These are phyloP conservation scores for Pestalotiopsis sp. DNA, from an alignment of 2,329 filamentous ascomycete species.

Conservation along the genomic window DNA sequence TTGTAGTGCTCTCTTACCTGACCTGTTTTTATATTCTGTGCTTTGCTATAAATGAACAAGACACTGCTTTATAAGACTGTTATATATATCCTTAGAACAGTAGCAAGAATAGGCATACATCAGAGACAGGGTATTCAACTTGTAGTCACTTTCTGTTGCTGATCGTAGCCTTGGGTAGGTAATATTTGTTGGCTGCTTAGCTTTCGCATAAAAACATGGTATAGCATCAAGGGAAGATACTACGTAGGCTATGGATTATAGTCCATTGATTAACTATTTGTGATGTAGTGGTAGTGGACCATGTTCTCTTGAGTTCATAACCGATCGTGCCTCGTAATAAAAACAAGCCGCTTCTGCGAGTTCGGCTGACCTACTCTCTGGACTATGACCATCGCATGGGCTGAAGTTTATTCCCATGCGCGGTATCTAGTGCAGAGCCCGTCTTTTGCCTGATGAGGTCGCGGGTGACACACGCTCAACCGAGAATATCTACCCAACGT, in stretches of 20 bases:
- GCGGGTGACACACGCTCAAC: too few species aligned
- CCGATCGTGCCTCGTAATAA: background rate
- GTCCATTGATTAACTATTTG: background rate
- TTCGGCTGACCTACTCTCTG: background rate
- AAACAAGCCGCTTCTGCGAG: background rate
- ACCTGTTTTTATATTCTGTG: background rate
- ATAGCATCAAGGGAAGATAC: background rate
- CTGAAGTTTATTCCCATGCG: background rate
- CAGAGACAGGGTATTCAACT: too few species aligned
- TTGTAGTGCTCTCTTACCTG: too few species aligned
- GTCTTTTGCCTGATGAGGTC: too few species aligned
- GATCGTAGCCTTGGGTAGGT: background rate
- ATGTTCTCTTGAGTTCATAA: background rate
- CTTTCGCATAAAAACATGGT: background rate
- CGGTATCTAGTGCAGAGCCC: too few species aligned
- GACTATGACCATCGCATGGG: background rate
- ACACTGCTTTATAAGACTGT: background rate
- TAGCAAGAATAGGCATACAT: too few species aligned
- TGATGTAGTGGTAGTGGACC: background rate
- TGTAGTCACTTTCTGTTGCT: background rate
- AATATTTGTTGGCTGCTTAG: background rate
- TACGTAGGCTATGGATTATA: background rate
- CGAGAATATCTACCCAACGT: too few species aligned
- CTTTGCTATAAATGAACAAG: too few species aligned
- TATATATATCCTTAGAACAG: background rate